Base-by-base conservation (phyloP, 1,284 basidiomycete species). In the Boletus mariae region DNA sequence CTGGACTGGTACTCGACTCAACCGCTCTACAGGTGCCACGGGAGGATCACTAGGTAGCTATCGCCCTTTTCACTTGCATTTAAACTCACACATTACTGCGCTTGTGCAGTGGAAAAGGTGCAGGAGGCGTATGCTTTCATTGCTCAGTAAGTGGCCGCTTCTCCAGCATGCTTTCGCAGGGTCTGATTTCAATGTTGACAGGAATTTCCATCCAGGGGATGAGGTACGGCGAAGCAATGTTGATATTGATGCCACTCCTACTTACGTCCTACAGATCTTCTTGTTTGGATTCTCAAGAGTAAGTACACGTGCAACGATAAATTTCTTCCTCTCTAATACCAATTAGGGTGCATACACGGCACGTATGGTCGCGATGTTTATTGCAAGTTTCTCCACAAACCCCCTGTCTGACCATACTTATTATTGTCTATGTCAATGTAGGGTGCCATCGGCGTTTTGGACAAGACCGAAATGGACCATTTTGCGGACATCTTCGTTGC, bases 101-200 rank as follows among this genome's bases (percentile, higher is more conserved):
- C 26, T 56, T 40, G 47, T 48, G 4, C 49, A 87, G 85, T 70
- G 37, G 80, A 82, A 49, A 87, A 87, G 62, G 83, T 88, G 4
- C 82, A 87, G 66, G 84, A 87, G 57, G 84, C 82, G 25, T 88
- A 87, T 67, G 82, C 77, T 10, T 88, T 88, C 64, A 83, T 88
- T 60, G 78, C 86, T 12, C 84, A 87, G 85, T 86, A 62, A 66
- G 84, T 70, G 23, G n/a, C 42, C 13, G 25, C 20, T 49, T 9
- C 23, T 40, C 20, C 17, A 4, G 13, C n/a, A 20, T 47, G 37
- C 13, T 29, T 26, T 26, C 8, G 17, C 7, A 53, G 11, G 25
- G 8, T 44, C 47, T 56, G 29, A 55, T 34, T 28, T 45, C 28
- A 49, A 40, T 45, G 4, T 45, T 17, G 47, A 54, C 41, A 87